Base-by-base conservation (phyloP, 306 rosid genomes). In the Quercus bicolor region DNA sequence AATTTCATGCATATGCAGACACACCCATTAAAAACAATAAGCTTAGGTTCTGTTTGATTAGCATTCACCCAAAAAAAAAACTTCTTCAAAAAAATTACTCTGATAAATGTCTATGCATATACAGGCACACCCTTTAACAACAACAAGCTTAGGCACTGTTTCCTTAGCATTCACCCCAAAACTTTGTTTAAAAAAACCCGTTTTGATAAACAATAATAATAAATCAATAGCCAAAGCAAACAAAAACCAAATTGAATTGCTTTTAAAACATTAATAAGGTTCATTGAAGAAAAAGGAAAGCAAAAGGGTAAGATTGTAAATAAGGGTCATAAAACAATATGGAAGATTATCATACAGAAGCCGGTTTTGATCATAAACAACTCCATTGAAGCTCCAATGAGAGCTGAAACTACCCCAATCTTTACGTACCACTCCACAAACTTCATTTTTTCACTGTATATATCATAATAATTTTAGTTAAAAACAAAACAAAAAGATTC, bases 311-410 rank as follows among this genome's bases (percentile, higher is more conserved):
- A 29, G 37, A 45, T 48, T 51, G 37, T 2, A 68, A 74, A 69
- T 6, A 4, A 65, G 8, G 73, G 77, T 40, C 45, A 74, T 76
- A 37, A 73, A 72, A 60, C 7, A 66, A 77, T 78, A 89, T 77
- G 94, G 93, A 86, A 76, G 72, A 80, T 86, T 89, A 85, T 86
- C 97, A 82, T 85, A 94, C 98, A 94, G 91, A 94, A 94, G 85
- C 94, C 94, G 65, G 97, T 87, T 79, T 92, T 87, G 78, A 94
- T 87, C 98, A 92, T 92, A 89, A 94, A 92, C 51, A 92, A 19
- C 78, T 94, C 97, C 98, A 94, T 90, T 81, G 97, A 94, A 80
- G 89, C 97, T 84, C 97, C 95, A 77, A 94, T 74, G 73, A 92
- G 76, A 81, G 94, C 93, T 1, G 97, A 91, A 9, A 77, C 97